Conservation (phyloP, 257 asterid genomes). For the Scutellaria barbata region DNA sequence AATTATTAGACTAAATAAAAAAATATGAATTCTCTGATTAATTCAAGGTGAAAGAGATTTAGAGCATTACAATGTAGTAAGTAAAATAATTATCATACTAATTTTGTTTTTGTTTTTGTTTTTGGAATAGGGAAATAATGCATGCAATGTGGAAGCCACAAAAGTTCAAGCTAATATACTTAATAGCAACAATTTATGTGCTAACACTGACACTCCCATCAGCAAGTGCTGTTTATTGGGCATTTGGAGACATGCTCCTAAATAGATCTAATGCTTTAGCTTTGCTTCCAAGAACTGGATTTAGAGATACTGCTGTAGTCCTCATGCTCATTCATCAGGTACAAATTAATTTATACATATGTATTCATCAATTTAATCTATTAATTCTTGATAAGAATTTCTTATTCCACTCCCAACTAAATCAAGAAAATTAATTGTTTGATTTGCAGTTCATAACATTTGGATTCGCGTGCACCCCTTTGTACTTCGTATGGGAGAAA, state of each 20-base stretch:
- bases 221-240: constrained; percentile 93
- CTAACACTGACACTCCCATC: constrained; percentile 81
- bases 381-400: not conserved
- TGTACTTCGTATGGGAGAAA: constrained; percentile 88
- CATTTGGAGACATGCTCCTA: constrained; percentile 74
- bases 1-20: not conserved
- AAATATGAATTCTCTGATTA: not conserved
- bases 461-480: constrained; percentile 87
- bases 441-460: constrained; percentile 74
- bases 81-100: not conserved
- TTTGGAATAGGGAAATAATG: constrained; percentile 67
- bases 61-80: no score
- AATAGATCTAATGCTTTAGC: constrained; percentile 77
- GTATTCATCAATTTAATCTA: not conserved
- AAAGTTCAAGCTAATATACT: constrained; percentile 73
- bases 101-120: not conserved
- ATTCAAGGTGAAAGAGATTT: constrained; percentile 20
- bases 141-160: constrained; percentile 97
- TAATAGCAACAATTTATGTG: constrained; percentile 77
- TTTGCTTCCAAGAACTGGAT: constrained; percentile 75
- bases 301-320: constrained; percentile 78
- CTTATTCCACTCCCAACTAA: no score
- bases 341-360: not conserved
- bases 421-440: not conserved
- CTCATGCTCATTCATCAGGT: constrained; percentile 96